Conservation (phyloP, 2,329 filamentous ascomycete genomes). For the Colletotrichum sp. region DNA sequence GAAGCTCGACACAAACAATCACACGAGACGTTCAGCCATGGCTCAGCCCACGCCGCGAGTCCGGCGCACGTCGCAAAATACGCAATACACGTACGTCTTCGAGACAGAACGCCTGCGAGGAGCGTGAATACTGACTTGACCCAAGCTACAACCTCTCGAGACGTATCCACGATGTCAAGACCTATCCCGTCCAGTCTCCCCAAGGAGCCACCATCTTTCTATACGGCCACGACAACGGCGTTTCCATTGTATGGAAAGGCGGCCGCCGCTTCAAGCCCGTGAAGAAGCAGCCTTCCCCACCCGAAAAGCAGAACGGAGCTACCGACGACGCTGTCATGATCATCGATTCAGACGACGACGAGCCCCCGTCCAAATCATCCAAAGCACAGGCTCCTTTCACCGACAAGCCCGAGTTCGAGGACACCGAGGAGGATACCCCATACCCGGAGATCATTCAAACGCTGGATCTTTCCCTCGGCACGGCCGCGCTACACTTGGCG, state of each 20-base stretch:
- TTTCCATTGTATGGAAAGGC: conserved; percentile 67
- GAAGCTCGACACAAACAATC: neutral
- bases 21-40: conserved; percentile 19
- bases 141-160: conserved; percentile 64
- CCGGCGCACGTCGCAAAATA: conserved; percentile 53
- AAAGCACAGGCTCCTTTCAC: conserved; percentile 36
- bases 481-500: conserved; percentile 60
- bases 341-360: conserved; percentile 68
- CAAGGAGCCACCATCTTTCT: conserved; percentile 69
- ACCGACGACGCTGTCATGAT: conserved; percentile 63
- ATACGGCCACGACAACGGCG: conserved; percentile 68
- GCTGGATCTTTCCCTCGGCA: conserved; percentile 64
- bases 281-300: conserved; percentile 34
- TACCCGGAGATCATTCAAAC: conserved; percentile 64
- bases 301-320: conserved; percentile 57
- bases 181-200: conserved; percentile 65
- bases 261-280: conserved; percentile 61
- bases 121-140: neutral
- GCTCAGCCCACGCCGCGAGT: conserved; percentile 39
- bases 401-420: conserved; percentile 65
- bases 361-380: conserved; percentile 37
- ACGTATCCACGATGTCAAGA: conserved; percentile 64
- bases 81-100: conserved; percentile 50
- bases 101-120: neutral
- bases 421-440: conserved; percentile 46